Conservation (phyloP, 306 rosid species). For the Cyclanthera cordifolia region DNA sequence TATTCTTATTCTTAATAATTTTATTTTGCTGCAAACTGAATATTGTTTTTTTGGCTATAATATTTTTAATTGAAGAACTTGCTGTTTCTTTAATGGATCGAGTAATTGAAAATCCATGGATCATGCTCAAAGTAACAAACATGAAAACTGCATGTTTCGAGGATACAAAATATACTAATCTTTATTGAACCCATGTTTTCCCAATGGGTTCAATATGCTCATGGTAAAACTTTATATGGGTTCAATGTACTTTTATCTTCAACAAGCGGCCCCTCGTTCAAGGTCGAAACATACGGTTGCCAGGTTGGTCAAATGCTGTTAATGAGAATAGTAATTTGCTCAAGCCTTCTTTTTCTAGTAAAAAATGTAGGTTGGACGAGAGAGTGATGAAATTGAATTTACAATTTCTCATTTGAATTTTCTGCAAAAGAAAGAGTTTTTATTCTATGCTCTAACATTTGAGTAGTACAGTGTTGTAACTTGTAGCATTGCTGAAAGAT, state of each 20-base stretch:
- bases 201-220: no score
- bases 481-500: neutral
- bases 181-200: no score
- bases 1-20: slow-evolving; percentile 1
- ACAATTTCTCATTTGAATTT: neutral
- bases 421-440: neutral
- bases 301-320: no score
- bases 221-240: no score
- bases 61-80: neutral
- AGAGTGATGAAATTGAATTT: neutral
- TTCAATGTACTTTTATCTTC: no score
- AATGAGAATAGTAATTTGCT: no score
- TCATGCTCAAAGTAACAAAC: neutral
- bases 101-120: neutral
- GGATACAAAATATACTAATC: neutral
- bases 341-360: no score
- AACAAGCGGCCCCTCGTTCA: neutral
- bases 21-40: neutral
- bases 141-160: neutral
- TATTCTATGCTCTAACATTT: neutral
- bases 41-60: neutral
- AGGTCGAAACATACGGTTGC: no score
- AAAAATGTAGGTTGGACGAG: neutral
- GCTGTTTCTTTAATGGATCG: neutral
- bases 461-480: neutral